Evolutionary conservation across 306 rosid species (phyloP).

Genomic region (Delonix regia): DNA sequence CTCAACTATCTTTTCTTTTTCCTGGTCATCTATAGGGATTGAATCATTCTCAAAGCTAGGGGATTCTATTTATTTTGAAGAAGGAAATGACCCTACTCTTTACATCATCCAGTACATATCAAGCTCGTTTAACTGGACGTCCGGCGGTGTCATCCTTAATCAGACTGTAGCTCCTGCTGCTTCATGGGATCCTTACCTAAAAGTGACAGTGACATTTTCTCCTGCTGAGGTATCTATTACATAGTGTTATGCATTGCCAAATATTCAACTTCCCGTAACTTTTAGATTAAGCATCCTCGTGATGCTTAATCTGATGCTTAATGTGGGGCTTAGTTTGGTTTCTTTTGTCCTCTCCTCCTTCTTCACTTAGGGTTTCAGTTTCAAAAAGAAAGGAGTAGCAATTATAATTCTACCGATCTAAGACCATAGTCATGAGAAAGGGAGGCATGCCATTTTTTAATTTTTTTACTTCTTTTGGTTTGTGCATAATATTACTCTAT

Average conservation of each 20-base stretch:
- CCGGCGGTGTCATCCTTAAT: constrained; percentile 47
- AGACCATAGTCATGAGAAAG: background rate
- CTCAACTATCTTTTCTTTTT: background rate
- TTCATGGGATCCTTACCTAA: constrained; percentile 60
- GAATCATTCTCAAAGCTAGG: constrained; percentile 80
- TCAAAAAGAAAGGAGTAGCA: background rate
- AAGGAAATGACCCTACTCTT: constrained; percentile 52
- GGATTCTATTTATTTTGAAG: constrained; percentile 69
- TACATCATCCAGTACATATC: constrained; percentile 66
- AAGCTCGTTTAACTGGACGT: constrained; percentile 61
- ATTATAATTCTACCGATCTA: background rate
- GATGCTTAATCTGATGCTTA: background rate
- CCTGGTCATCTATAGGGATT: constrained; percentile 43
- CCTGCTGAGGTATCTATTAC: constrained; percentile 23
- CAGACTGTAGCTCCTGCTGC: constrained; percentile 52
- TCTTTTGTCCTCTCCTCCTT: background rate
- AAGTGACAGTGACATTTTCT: constrained; percentile 46
- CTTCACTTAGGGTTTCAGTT: background rate
- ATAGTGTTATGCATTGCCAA: background rate
- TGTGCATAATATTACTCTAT: background rate
- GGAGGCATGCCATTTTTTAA: background rate
- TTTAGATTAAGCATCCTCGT: background rate
- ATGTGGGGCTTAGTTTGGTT: background rate
- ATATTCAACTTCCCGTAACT: constrained; percentile 3
- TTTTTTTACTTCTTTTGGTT: background rate